Evolutionary conservation across 192 early-diverging fungal genomes (phyloP).

Genomic region (Backusella morwellensis): DNA sequence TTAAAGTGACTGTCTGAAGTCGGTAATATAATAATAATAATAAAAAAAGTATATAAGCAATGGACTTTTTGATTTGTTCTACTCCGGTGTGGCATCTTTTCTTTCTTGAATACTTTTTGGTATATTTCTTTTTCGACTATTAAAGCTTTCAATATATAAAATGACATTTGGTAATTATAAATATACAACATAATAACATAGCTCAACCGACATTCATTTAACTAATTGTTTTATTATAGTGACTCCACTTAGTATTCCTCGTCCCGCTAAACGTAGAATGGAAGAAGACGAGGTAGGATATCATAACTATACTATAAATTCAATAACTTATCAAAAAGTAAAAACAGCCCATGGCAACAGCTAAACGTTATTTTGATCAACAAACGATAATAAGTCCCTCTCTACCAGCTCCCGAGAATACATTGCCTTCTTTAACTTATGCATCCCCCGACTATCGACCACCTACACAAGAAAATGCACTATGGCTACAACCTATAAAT

Average conservation of each 20-base stretch:
- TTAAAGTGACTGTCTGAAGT: neutral
- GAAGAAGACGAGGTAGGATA: slow-evolving; percentile 10
- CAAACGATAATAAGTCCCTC: neutral
- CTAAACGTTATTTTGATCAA: slow-evolving; percentile 10
- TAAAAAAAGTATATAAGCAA: neutral
- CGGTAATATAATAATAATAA: neutral
- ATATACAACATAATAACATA: neutral
- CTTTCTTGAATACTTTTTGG: neutral
- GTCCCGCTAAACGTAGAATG: slow-evolving; percentile 10
- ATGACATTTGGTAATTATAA: neutral
- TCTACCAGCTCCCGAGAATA: neutral
- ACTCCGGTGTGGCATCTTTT: neutral
- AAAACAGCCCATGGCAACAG: neutral
- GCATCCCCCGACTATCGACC: slow-evolving; percentile 21
- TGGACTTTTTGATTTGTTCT: neutral
- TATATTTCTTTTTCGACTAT: neutral
- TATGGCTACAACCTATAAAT: slow-evolving; percentile 11
- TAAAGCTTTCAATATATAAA: neutral
- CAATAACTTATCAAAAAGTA: neutral
- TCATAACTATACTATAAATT: neutral
- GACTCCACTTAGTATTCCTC: neutral
- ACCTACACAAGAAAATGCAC: neutral
- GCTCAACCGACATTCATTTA: neutral
- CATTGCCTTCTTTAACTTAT: slow-evolving; percentile 17
- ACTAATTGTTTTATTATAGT: neutral